phyloP scores from a whole-genome alignment of 148 eudicot genomes.

The Camellia sinensis region DNA sequence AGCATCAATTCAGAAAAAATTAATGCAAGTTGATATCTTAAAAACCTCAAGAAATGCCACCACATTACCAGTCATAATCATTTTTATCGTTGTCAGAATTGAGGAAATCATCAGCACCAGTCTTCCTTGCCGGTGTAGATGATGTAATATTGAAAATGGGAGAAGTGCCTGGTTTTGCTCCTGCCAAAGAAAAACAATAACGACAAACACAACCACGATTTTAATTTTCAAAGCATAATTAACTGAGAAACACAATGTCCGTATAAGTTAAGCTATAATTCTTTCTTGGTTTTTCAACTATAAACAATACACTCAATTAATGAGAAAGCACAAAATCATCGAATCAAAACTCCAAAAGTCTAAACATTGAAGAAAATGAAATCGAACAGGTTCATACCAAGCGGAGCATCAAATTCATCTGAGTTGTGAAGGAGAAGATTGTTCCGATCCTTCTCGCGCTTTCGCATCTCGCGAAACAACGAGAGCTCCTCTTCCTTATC shows the following conservation, averaged over 20 bases:
- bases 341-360: slow-evolving; percentile 5
- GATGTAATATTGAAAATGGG: slow-evolving; percentile 59
- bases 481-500: slow-evolving; percentile 91
- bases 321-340: not conserved
- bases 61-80: slow-evolving; percentile 88
- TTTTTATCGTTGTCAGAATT: slow-evolving; percentile 85
- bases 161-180: slow-evolving; percentile 58
- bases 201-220: not conserved
- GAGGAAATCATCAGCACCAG: slow-evolving; percentile 76
- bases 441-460: slow-evolving; percentile 71
- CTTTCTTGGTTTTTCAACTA: not conserved
- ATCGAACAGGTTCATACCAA: slow-evolving; percentile 37
- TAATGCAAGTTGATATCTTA: not conserved
- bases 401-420: slow-evolving; percentile 59
- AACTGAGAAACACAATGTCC: not conserved
- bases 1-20: not conserved
- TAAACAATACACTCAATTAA: not conserved
- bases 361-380: not conserved
- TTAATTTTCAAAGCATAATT: slow-evolving; percentile 12
- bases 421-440: slow-evolving; percentile 65
- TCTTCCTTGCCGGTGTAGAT: slow-evolving; percentile 53
- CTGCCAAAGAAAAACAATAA: slow-evolving; percentile 39
- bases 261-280: not conserved
- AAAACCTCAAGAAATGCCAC: slow-evolving; percentile 1
- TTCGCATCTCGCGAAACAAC: slow-evolving; percentile 87